Evolutionary conservation across 495 filamentous ascomycete species (phyloP).

Genomic region (Aspergillus haitiensis): DNA sequence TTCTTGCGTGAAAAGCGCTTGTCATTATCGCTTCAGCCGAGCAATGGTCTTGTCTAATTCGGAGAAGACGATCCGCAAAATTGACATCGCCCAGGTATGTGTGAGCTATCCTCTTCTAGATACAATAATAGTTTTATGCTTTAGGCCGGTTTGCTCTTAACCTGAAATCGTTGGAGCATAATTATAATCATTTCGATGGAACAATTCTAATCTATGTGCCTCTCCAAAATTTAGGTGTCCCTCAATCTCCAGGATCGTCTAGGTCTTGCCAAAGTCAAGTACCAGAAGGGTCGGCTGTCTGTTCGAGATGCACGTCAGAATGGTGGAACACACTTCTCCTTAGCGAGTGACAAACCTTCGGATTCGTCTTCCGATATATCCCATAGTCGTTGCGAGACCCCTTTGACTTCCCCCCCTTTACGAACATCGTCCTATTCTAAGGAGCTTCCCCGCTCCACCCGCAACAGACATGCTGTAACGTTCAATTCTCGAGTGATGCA

Average conservation of each 20-base stretch:
- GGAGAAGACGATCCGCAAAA: conserved; percentile 49
- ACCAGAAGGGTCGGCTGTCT: conserved; percentile 70
- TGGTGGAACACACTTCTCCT: conserved; percentile 52
- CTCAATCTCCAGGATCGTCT: conserved; percentile 87
- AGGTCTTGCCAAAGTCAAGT: conserved; percentile 94
- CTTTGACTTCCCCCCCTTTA: conserved; percentile 46
- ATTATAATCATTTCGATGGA: too few relatives aligned
- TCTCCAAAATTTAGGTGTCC: conserved; percentile 65
- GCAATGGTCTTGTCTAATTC: conserved; percentile 41
- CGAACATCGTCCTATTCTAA: conserved; percentile 44
- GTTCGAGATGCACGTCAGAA: conserved; percentile 57
- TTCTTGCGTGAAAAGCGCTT: conserved; percentile 13
- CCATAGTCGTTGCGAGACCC: conserved; percentile 48
- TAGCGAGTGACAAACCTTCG: conserved; percentile 53
- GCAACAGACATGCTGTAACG: conserved; percentile 49
- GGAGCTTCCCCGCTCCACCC: conserved; percentile 47
- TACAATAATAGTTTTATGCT: too few relatives aligned
- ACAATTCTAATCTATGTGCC: too few relatives aligned
- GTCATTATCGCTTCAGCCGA: conserved; percentile 4
- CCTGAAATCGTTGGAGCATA: too few relatives aligned
- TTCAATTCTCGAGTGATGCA: conserved; percentile 48
- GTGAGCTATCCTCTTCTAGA: neutral
- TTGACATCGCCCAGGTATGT: conserved; percentile 75
- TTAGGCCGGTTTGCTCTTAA: too few relatives aligned
- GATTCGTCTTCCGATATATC: conserved; percentile 74